phyloP scores from a whole-genome alignment of 2,329 filamentous ascomycete species.

The Scedosporium apiospermum region DNA sequence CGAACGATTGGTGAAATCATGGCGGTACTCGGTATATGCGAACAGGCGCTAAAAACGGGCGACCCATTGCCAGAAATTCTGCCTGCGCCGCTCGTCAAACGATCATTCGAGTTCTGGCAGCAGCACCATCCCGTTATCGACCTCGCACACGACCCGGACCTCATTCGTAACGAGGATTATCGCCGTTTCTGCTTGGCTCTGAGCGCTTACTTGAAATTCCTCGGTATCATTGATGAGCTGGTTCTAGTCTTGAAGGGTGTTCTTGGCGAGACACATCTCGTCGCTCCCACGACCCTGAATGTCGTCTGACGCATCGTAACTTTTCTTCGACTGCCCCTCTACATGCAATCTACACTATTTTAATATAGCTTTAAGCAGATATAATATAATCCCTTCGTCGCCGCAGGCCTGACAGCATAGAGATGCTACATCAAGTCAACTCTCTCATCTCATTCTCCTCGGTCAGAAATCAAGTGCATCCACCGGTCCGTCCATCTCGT shows the following conservation, averaged over 20 bases:
- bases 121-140: conserved; percentile 17
- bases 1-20: conserved; percentile 38
- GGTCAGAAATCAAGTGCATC: too few relatives aligned
- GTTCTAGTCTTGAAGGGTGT: conserved; percentile 31
- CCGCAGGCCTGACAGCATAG: too few relatives aligned
- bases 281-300: conserved; percentile 11
- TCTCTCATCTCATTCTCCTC: too few relatives aligned
- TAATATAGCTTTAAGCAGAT: too few relatives aligned
- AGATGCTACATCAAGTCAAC: too few relatives aligned
- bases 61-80: conserved; percentile 36
- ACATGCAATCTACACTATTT: too few relatives aligned
- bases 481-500: too few relatives aligned
- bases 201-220: conserved; percentile 31
- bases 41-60: conserved; percentile 36
- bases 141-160: conserved; percentile 12
- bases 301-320: too few relatives aligned
- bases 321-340: too few relatives aligned
- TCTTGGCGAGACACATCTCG: conserved; percentile 30
- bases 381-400: too few relatives aligned
- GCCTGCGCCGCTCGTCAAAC: conserved; percentile 33
- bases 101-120: conserved; percentile 19
- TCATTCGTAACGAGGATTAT: conserved; percentile 31
- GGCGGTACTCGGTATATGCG: conserved; percentile 36
- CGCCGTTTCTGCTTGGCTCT: conserved; percentile 36
- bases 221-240: conserved; percentile 32